phyloP scores from a whole-genome alignment of 2,329 filamentous ascomycete species.

The Penicillium nordicum region DNA sequence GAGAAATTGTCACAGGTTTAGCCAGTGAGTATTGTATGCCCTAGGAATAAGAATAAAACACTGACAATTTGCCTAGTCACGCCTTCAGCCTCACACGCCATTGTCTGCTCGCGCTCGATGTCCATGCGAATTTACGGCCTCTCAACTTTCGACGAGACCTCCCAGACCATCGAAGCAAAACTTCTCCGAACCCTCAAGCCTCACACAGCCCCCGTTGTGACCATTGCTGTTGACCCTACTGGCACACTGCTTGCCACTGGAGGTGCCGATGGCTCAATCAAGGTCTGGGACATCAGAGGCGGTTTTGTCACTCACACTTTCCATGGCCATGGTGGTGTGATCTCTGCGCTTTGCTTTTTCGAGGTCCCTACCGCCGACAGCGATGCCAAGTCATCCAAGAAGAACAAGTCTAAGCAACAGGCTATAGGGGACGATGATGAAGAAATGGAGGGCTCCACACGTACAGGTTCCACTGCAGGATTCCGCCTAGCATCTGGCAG shows the following conservation, averaged over 20 bases:
- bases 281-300: conserved; percentile 90
- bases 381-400: conserved; percentile 39
- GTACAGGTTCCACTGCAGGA: conserved; percentile 51
- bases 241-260: conserved; percentile 89
- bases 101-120: conserved; percentile 90
- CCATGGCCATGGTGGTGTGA: conserved; percentile 83
- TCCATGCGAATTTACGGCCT: conserved; percentile 90
- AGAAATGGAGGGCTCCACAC: conserved; percentile 43
- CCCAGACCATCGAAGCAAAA: conserved; percentile 60
- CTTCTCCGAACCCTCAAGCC: conserved; percentile 81
- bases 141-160: conserved; percentile 53
- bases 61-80: conserved; percentile 59
- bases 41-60: background rate
- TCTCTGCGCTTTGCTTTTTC: conserved; percentile 91
- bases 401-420: conserved; percentile 45
- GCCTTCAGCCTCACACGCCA: conserved; percentile 79
- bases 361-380: conserved; percentile 56
- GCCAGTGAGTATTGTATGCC: conserved; percentile 34
- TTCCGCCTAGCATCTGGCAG: conserved; percentile 86
- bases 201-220: conserved; percentile 84
- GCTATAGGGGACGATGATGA: conserved; percentile 33
- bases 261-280: conserved; percentile 87
- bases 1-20: conserved; percentile 49
- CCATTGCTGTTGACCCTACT: conserved; percentile 78
- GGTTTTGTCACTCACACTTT: conserved; percentile 95